A percentile compares a stretch with the other conserved stretches of the same genome.
These are phyloP conservation scores for Lactarius pseudohatsudake DNA, from an alignment of 768 basidiomycete species.

Conservation along the genomic window DNA sequence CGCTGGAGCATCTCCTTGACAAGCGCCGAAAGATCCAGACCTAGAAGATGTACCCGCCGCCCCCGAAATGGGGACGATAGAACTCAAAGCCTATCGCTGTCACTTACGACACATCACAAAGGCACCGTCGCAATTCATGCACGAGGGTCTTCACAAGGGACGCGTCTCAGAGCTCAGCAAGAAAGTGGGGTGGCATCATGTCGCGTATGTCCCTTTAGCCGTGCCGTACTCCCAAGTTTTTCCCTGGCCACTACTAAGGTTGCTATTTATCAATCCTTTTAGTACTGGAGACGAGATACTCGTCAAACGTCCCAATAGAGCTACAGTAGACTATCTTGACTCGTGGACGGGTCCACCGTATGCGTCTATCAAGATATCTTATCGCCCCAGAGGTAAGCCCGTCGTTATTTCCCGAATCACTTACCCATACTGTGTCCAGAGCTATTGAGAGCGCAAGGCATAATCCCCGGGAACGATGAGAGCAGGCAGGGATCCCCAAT, in stretches of 20 bases:
- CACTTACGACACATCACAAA: too few species aligned
- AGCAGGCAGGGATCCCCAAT: not conserved
- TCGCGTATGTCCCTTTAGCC: conserved; percentile 2
- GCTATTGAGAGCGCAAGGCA: conserved; percentile 20
- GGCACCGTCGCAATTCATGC: too few species aligned
- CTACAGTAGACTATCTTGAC: conserved; percentile 2
- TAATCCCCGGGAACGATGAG: conserved; percentile 1
- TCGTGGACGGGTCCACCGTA: not conserved
- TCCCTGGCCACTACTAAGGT: not conserved
- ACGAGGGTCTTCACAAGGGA: not conserved
- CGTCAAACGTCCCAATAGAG: not conserved
- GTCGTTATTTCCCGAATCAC: not conserved
- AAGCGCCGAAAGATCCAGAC: conserved; percentile 10
- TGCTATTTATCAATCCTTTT: not conserved
- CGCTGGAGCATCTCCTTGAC: not conserved
- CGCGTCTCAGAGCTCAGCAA: conserved; percentile 24
- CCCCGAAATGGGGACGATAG: conserved; percentile 20
- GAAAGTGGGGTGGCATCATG: conserved; percentile 25
- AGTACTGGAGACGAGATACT: conserved; percentile 20
- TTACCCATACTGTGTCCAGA: conserved; percentile 5
- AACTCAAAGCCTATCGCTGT: conserved; percentile 18
- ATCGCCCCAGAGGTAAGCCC: conserved; percentile 21
- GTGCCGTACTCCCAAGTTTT: not conserved
- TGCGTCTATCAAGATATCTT: conserved; percentile 14
- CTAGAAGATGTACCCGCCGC: conserved; percentile 14